Conservation (phyloP, 495 filamentous ascomycete genomes). For the Trichoderma virens region DNA sequence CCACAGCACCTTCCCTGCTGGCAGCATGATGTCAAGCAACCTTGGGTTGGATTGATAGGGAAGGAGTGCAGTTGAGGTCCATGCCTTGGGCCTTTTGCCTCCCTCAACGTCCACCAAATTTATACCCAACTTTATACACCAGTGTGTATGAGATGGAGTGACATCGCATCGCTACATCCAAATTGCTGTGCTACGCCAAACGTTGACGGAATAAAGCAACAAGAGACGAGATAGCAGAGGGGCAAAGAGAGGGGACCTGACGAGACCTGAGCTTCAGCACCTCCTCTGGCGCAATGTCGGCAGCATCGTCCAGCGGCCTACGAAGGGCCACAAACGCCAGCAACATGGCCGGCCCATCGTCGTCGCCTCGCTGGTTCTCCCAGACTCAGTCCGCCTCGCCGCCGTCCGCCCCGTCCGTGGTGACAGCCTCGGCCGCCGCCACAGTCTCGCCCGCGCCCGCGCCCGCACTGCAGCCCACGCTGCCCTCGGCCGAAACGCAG, state of each 20-base stretch:
- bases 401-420: constrained; percentile 9
- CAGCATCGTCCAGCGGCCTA: background rate
- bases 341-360: background rate
- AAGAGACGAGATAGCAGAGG: no score
- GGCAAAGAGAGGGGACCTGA: no score
- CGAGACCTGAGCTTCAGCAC: no score
- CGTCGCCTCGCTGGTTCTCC: background rate
- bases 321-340: background rate
- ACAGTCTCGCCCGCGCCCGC: constrained; percentile 13
- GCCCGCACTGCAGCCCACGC: constrained; percentile 19
- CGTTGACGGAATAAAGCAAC: no score
- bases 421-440: constrained; percentile 15
- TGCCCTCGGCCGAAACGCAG: constrained; percentile 32
- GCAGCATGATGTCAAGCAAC: background rate
- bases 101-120: background rate
- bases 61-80: background rate
- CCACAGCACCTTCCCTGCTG: background rate
- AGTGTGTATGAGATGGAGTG: no score
- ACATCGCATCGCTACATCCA: no score
- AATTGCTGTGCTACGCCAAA: no score
- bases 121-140: no score
- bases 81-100: background rate
- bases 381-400: constrained; percentile 15
- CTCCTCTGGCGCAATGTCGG: background rate
- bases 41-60: background rate